Evolutionary conservation across 148 eudicot species (phyloP), one percentile per base, ranked within the genome.

Genomic region (Talinum fruticosum): DNA sequence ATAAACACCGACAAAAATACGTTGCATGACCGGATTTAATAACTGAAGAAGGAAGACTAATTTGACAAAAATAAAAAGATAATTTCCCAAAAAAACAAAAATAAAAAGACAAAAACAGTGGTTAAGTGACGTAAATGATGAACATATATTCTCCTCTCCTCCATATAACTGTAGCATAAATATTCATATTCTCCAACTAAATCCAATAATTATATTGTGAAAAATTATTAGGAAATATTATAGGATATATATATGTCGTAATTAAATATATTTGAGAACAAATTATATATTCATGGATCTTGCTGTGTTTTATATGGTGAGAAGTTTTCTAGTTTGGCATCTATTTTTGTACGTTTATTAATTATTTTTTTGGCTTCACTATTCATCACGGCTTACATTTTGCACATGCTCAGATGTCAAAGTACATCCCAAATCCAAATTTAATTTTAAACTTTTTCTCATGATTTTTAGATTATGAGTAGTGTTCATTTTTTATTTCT

Each of bases 241-340:
- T 37, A 23, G 6, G 6, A 62, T 62, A 24, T 8, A 16, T 18
- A 51, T 21, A 28, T 57, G 7, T 6, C 12, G 8, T 57, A 21
- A 23, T 57, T 57, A 57, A 57, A 62, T 62, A 26, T 10, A 26
- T 10, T 26, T 0, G 0, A 26, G 32, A 57, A 5, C 12, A 16
- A 33, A 45, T 45, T 33, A 66, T 34, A 30, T 38, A 75, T 44
- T 67, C 7, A 67, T 41, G 8, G 8, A 10, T 37, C 28, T 73
- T 82, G 5, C 32, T 59, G 51, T 74, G 81, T 82, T 74, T 78
- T 23, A 78, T 82, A 78, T 28, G 71, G 79, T 74, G 14, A 73
- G 75, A 33, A 78, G 33, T 33, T 38, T 78, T 78, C 54, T 59
- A 45, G 21, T 18, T 74, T 44, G 51, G 84, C n/a, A 82, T 82